Conservation (phyloP, 2,329 filamentous ascomycete species). For the Pyricularia grisea region DNA sequence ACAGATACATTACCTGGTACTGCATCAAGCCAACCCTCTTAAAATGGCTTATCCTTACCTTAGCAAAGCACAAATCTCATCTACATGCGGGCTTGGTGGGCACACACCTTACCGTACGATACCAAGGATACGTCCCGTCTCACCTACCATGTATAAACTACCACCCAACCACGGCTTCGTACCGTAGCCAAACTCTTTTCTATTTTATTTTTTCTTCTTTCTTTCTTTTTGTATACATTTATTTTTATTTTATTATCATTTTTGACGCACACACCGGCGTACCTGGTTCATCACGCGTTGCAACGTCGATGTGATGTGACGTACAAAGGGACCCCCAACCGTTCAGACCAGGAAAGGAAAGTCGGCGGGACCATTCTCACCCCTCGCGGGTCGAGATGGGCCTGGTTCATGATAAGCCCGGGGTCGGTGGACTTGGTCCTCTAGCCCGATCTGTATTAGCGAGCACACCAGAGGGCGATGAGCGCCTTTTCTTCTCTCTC, state of each 20-base stretch:
- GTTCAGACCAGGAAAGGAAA: too few species aligned
- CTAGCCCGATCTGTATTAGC: neutral
- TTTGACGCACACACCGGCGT: neutral
- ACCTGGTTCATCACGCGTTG: neutral
- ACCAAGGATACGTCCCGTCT: neutral
- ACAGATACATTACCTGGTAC: neutral
- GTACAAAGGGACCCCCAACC: neutral
- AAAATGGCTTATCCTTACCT: too few species aligned
- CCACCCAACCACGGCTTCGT: neutral
- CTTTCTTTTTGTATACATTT: too few species aligned
- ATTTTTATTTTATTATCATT: too few species aligned
- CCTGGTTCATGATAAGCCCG: neutral
- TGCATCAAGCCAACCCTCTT: too few species aligned
- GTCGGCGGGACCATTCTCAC: too few species aligned
- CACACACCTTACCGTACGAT: neutral
- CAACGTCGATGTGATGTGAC: neutral
- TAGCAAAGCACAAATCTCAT: neutral
- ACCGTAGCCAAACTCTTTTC: neutral
- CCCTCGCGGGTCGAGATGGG: neutral
- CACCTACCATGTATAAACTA: neutral
- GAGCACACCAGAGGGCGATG: neutral
- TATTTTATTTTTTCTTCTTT: too few species aligned
- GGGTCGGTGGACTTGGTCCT: neutral
- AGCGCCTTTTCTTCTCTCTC: neutral
- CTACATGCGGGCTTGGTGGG: neutral